These are phyloP conservation scores for Ramaria sp. DNA, from an alignment of 768 basidiomycete genomes.

Conservation along the genomic window DNA sequence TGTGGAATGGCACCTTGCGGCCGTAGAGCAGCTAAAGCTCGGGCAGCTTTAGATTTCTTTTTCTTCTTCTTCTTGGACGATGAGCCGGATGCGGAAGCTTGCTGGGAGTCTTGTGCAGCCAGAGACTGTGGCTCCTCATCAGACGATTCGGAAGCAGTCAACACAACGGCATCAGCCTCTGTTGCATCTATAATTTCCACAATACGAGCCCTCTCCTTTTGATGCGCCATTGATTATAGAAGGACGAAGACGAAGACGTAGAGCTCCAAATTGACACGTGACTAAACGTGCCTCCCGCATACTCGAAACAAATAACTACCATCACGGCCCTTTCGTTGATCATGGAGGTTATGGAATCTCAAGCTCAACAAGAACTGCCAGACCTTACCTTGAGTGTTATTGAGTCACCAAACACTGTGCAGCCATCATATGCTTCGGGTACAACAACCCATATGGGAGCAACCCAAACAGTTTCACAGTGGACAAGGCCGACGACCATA, in stretches of 20 bases:
- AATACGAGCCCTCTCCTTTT: constrained; percentile 24
- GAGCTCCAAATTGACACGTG: too few relatives aligned
- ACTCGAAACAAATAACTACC: too few relatives aligned
- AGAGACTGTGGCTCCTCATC: constrained; percentile 18
- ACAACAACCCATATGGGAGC: too few relatives aligned
- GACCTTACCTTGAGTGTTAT: too few relatives aligned
- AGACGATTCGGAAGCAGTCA: constrained; percentile 20
- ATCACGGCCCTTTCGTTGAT: too few relatives aligned
- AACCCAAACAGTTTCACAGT: too few relatives aligned
- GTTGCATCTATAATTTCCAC: constrained; percentile 33
- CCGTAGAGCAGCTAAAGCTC: constrained; percentile 36
- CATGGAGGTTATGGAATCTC: too few relatives aligned
- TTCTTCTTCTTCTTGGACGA: constrained; percentile 80
- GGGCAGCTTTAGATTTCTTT: constrained; percentile 66
- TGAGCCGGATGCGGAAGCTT: constrained; percentile 23
- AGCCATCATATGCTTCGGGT: too few relatives aligned
- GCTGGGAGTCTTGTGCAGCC: constrained; percentile 6
- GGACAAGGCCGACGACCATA: neutral
- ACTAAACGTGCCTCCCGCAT: too few relatives aligned
- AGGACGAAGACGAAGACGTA: neutral
- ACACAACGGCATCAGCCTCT: constrained; percentile 24
- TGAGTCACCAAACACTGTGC: too few relatives aligned
- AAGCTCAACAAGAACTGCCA: too few relatives aligned
- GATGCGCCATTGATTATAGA: neutral
- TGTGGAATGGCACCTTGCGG: constrained; percentile 46